These are phyloP conservation scores for Trichosanthes cucumerina DNA, from an alignment of 306 rosid genomes.

Conservation along the genomic window DNA sequence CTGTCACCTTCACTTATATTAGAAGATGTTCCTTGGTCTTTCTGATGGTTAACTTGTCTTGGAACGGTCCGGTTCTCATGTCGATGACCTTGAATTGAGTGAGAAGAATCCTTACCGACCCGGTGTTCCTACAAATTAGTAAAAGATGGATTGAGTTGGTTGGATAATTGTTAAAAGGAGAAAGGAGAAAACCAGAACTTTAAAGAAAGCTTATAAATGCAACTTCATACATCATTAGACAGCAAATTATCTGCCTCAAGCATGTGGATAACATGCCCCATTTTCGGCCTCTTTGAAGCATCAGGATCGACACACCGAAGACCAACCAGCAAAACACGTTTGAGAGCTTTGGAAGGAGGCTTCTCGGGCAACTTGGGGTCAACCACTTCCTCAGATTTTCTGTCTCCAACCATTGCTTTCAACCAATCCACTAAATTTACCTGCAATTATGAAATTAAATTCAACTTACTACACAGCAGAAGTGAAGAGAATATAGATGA, in stretches of 20 bases:
- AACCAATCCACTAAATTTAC: constrained; percentile 90
- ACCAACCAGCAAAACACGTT: constrained; percentile 78
- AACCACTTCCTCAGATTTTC: constrained; percentile 77
- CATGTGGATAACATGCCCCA: constrained; percentile 98
- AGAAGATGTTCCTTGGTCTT: constrained; percentile 38
- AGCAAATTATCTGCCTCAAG: constrained; percentile 87
- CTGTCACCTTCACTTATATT: constrained; percentile 50
- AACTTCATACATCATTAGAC: constrained; percentile 51
- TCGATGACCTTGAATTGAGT: constrained; percentile 26
- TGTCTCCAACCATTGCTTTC: constrained; percentile 74
- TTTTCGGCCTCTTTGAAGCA: constrained; percentile 84
- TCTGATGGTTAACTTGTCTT: constrained; percentile 29
- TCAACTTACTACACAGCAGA: constrained; percentile 15
- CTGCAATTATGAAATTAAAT: constrained; percentile 26
- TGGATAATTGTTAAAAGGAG: constrained; percentile 6
- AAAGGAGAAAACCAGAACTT: neutral
- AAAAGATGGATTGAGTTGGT: neutral
- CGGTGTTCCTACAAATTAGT: constrained; percentile 46
- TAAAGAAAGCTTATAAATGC: neutral
- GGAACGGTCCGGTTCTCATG: constrained; percentile 26
- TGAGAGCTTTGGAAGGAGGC: constrained; percentile 83
- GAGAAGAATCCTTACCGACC: constrained; percentile 37
- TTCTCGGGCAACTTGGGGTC: constrained; percentile 78
- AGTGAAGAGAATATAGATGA: neutral
- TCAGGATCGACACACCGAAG: constrained; percentile 98